Base-by-base conservation (phyloP, 306 rosid genomes). In the Sophora flavescens region DNA sequence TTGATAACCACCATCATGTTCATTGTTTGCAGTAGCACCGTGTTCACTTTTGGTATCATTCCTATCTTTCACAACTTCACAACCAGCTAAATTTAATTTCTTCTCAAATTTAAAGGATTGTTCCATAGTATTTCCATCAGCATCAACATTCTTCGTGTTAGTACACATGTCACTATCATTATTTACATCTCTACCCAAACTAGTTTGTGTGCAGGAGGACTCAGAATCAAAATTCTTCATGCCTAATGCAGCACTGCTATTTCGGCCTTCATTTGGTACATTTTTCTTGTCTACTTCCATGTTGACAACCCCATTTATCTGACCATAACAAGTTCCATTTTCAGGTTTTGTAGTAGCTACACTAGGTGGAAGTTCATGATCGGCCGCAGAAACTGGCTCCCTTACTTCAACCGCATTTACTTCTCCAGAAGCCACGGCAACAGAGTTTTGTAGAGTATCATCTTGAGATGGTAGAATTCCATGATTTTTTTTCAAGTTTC, bases 181-280 rank as follows among this genome's bases (percentile, higher is more conserved):
- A 84, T 88, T 89, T 88, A 88, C 93, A 87, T 88, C 90, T 86
- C 86, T 75, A 67, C 84, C 92, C 84, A 88, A 48, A 74, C 91
- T 88, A 79, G 52, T 83, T 77, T 81, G 89, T 51, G 85, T 78
- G 79, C 84, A 75, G 81, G 86, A 86, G 81, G 85, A 87, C 84
- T 84, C 91, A 65, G 88, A 84, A 81, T 81, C 82, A 22, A 88
- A 82, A 63, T 82, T 89, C 78, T 81, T 86, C 57, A 67, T 47
- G 78, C 90, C 87, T 63, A 76, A 76, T 74, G 71, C 70, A 79
- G 86, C 86, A 86, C 71, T 74, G 86, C 83, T 82, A 81, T 73
- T 77, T 77, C 84, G 90, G 65, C 79, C 88, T 83, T 82, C 89
- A 73, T 84, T 84, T 65, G 51, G 71, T 35, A 41, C 41, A 72